Evolutionary conservation across 768 basidiomycete genomes (phyloP).

Genomic region (Lentinula lateritia): DNA sequence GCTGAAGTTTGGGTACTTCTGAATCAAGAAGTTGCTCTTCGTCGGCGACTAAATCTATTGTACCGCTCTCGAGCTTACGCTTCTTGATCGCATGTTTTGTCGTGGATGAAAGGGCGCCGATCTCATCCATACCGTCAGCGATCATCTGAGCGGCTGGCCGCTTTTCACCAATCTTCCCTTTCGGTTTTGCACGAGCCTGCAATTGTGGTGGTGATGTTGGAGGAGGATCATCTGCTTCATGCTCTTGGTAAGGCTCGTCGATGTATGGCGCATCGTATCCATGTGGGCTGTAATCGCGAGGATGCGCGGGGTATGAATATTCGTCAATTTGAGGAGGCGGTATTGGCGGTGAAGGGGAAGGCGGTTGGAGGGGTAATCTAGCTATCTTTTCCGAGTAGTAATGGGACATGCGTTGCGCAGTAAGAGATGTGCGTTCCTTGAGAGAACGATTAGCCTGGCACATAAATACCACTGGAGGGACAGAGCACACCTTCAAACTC

Average conservation of each 20-base stretch:
- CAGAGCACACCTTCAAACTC: slow-evolving; percentile 49
- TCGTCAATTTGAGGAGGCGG: slow-evolving; percentile 2
- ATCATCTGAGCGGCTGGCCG: slow-evolving; percentile 40
- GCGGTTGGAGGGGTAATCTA: slow-evolving; percentile 34
- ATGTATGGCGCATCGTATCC: not conserved
- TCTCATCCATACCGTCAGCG: slow-evolving; percentile 57
- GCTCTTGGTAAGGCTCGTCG: not conserved
- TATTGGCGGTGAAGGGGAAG: slow-evolving; percentile 19
- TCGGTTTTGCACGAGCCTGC: slow-evolving; percentile 30
- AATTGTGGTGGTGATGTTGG: slow-evolving; percentile 10
- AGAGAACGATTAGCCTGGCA: not conserved
- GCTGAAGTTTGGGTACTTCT: slow-evolving; percentile 17
- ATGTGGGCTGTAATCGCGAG: not conserved
- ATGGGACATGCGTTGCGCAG: slow-evolving; percentile 55
- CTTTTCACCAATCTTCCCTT: slow-evolving; percentile 40
- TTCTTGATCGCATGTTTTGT: slow-evolving; percentile 51
- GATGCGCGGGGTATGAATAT: not conserved
- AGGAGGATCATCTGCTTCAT: not conserved
- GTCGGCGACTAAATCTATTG: slow-evolving; percentile 33
- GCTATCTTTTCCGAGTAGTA: slow-evolving; percentile 49
- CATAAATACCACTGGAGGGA: not conserved
- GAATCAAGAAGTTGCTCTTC: slow-evolving; percentile 38
- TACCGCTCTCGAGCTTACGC: slow-evolving; percentile 50
- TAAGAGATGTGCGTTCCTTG: slow-evolving; percentile 65
- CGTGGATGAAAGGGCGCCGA: slow-evolving; percentile 34